These are phyloP conservation scores for Ricinus communis DNA, from an alignment of 345 rosid species.

Conservation along the genomic window DNA sequence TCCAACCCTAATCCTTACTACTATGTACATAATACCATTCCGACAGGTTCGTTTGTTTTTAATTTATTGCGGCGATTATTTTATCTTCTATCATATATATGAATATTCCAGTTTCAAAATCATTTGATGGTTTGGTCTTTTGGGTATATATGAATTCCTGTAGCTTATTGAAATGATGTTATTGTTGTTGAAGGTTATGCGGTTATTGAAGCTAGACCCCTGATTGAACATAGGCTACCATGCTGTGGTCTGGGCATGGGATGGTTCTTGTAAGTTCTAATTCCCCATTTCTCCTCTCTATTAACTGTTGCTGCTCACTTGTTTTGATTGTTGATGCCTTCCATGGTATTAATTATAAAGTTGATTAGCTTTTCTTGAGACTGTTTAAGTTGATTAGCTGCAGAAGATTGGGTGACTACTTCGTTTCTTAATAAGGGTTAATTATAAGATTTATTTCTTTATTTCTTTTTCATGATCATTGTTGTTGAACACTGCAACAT, in stretches of 20 bases:
- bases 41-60: conserved; percentile 13
- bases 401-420: too few relatives aligned
- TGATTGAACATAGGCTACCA: conserved; percentile 56
- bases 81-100: too few relatives aligned
- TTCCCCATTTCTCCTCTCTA: not conserved
- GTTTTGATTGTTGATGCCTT: not conserved
- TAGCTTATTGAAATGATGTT: conserved; percentile 12
- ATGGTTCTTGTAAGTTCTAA: conserved; percentile 75
- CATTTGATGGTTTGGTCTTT: too few relatives aligned
- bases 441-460: too few relatives aligned
- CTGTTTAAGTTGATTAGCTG: too few relatives aligned
- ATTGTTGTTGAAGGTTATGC: conserved; percentile 49
- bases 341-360: too few relatives aligned
- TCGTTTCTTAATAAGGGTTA: too few relatives aligned
- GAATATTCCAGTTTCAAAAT: too few relatives aligned
- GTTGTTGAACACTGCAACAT: too few relatives aligned
- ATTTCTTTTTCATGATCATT: too few relatives aligned
- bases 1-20: conserved; percentile 25
- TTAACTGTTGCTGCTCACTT: not conserved
- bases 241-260: conserved; percentile 90
- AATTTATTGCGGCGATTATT: not conserved
- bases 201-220: conserved; percentile 47
- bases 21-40: conserved; percentile 48
- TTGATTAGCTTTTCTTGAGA: too few relatives aligned
- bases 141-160: too few relatives aligned